phyloP scores from a whole-genome alignment of 1,284 basidiomycete genomes.

The Dichomitus squalens region DNA sequence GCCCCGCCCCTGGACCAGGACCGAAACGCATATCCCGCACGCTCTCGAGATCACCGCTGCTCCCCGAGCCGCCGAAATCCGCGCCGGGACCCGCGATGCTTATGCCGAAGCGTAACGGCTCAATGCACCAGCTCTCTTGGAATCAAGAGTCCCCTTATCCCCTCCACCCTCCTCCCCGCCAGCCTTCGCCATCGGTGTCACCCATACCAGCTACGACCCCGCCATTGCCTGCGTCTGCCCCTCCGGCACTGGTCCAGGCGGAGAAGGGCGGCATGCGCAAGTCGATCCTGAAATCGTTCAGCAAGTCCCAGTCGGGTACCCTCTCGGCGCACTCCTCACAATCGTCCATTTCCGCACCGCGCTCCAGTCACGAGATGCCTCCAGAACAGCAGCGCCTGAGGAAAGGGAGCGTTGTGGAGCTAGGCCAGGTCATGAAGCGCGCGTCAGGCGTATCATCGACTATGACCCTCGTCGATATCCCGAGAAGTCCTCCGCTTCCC shows the following conservation, averaged over 20 bases:
- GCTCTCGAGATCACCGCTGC: conserved; percentile 27
- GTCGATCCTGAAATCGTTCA: conserved; percentile 71
- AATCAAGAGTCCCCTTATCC: conserved; percentile 72
- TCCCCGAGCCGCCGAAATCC: conserved; percentile 21
- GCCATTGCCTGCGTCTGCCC: conserved; percentile 24
- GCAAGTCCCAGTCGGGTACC: conserved; percentile 46
- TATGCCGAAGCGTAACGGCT: conserved; percentile 26
- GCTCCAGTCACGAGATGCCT: conserved; percentile 35
- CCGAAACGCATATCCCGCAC: conserved; percentile 24
- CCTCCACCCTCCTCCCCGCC: conserved; percentile 34
- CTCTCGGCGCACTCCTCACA: conserved; percentile 29
- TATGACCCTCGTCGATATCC: conserved; percentile 37
- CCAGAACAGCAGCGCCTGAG: conserved; percentile 32
- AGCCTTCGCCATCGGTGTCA: conserved; percentile 22
- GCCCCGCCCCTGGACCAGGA: conserved; percentile 11
- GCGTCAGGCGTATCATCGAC: conserved; percentile 31
- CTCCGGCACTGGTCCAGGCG: conserved; percentile 26
- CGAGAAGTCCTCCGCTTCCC: conserved; percentile 45
- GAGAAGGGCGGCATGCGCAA: conserved; percentile 47
- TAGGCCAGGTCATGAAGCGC: conserved; percentile 29
- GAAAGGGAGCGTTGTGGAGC: conserved; percentile 43
- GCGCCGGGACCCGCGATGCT: conserved; percentile 18
- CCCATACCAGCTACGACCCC: conserved; percentile 31
- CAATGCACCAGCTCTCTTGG: conserved; percentile 53
- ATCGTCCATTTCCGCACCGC: conserved; percentile 29